phyloP scores from a whole-genome alignment of 2,329 filamentous ascomycete genomes.

The Plenodomus lindquistii region DNA sequence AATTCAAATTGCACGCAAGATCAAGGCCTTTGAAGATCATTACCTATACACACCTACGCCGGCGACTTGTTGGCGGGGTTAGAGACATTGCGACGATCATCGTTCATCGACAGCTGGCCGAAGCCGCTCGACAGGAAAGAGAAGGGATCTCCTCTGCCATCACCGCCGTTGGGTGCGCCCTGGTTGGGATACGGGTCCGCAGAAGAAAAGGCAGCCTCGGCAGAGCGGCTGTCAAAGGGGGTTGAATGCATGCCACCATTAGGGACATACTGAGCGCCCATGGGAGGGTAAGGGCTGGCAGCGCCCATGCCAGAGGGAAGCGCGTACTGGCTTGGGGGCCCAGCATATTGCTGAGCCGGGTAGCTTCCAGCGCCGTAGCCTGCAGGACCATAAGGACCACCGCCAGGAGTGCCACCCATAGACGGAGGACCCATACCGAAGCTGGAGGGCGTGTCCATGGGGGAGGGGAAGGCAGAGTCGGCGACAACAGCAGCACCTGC shows the following conservation, averaged over 20 bases:
- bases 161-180: conserved; percentile 67
- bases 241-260: conserved; percentile 79
- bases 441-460: conserved; percentile 82
- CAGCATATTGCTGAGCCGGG: conserved; percentile 79
- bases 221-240: conserved; percentile 89
- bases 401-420: conserved; percentile 75
- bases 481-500: conserved; percentile 92
- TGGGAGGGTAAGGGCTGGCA: conserved; percentile 76
- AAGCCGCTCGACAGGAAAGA: conserved; percentile 78
- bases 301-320: conserved; percentile 84
- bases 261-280: conserved; percentile 75
- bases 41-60: conserved; percentile 44
- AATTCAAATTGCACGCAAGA: conserved; percentile 42
- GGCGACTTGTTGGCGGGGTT: conserved; percentile 46
- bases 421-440: conserved; percentile 85
- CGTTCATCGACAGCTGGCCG: conserved; percentile 71
- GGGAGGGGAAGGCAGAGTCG: conserved; percentile 86
- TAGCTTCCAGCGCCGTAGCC: conserved; percentile 67
- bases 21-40: conserved; percentile 38
- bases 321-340: conserved; percentile 84
- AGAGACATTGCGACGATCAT: conserved; percentile 52
- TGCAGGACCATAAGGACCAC: conserved; percentile 71
- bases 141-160: conserved; percentile 74
- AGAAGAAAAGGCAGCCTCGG: conserved; percentile 91
- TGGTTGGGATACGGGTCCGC: conserved; percentile 81